Evolutionary conservation across 345 rosid species (phyloP).

Genomic region (Mangifera indica): DNA sequence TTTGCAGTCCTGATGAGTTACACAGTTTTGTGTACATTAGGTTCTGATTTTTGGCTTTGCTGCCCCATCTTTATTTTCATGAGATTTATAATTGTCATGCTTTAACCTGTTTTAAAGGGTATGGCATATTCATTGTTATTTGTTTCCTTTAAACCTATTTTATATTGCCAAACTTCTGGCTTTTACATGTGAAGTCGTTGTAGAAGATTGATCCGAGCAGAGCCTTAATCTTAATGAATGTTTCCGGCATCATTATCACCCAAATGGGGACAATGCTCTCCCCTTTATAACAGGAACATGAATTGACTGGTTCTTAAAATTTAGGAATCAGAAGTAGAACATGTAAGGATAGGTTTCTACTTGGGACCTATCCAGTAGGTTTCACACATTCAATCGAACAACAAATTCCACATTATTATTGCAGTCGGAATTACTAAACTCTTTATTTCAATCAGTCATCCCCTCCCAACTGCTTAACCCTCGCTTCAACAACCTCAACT

Average conservation of each 20-base stretch:
- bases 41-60: background rate
- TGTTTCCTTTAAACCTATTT: background rate
- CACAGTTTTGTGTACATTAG: background rate
- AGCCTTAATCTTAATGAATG: background rate
- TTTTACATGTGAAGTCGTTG: background rate
- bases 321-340: too few species aligned
- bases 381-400: too few species aligned
- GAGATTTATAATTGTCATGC: background rate
- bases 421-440: too few species aligned
- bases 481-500: too few species aligned
- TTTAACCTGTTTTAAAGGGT: background rate
- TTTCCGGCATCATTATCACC: background rate
- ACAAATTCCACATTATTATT: too few species aligned
- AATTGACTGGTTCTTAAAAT: too few species aligned
- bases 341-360: too few species aligned
- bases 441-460: too few species aligned
- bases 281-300: too few species aligned
- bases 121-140: background rate
- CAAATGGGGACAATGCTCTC: background rate
- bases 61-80: background rate
- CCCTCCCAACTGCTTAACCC: too few species aligned
- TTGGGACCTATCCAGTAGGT: too few species aligned
- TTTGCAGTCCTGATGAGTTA: conserved; percentile 7
- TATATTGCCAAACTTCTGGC: background rate
- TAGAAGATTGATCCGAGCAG: background rate